These are phyloP conservation scores for Malus hybrid DNA, from an alignment of 331 rosid species.

Conservation along the genomic window DNA sequence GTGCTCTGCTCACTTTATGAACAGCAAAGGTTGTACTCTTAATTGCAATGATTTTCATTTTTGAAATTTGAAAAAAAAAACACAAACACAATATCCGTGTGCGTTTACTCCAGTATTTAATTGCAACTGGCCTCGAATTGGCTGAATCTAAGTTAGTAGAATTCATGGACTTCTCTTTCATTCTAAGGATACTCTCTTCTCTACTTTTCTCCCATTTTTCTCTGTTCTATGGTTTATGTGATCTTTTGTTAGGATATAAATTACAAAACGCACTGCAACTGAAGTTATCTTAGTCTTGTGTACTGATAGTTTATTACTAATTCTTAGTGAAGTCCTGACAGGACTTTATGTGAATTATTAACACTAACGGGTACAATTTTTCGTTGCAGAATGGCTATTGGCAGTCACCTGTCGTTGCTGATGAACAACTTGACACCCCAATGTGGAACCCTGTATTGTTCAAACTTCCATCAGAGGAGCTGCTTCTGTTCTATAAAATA, in stretches of 20 bases:
- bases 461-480: conserved; percentile 77
- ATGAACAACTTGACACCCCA: conserved; percentile 66
- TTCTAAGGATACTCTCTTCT: background rate
- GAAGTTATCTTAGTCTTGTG: background rate
- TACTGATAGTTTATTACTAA: background rate
- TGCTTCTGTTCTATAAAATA: conserved; percentile 76
- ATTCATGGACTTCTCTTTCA: background rate
- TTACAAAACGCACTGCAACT: background rate
- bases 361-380: conserved; percentile 8
- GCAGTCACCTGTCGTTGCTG: conserved; percentile 63
- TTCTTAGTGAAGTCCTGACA: background rate
- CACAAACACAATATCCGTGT: too few species aligned
- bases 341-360: conserved; percentile 15
- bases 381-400: conserved; percentile 60
- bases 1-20: background rate
- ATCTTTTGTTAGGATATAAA: background rate
- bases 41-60: too few species aligned
- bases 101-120: too few species aligned
- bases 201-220: background rate
- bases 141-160: background rate
- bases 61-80: too few species aligned
- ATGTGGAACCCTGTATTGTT: conserved; percentile 94
- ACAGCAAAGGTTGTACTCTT: background rate
- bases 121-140: too few species aligned
- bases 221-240: background rate